These are phyloP conservation scores for Fistulinella prunicolor DNA, from an alignment of 768 basidiomycete species.

Conservation along the genomic window DNA sequence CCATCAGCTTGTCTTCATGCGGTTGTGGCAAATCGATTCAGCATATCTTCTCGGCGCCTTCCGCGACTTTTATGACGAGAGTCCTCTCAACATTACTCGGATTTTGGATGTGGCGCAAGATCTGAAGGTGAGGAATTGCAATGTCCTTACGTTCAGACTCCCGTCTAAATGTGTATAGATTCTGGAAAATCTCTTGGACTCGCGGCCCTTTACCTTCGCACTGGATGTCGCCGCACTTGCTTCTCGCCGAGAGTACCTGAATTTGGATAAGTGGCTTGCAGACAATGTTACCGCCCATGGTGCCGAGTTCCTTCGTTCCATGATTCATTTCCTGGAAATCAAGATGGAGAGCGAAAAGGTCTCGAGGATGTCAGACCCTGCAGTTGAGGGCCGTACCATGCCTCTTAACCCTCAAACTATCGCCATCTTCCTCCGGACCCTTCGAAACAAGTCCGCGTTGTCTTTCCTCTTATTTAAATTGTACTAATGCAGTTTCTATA, in stretches of 20 bases:
- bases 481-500: background rate
- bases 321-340: constrained; percentile 85
- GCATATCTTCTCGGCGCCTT: constrained; percentile 84
- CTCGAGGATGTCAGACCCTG: constrained; percentile 71
- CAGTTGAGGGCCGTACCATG: constrained; percentile 78
- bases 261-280: constrained; percentile 95
- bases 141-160: background rate
- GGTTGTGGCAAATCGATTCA: constrained; percentile 90
- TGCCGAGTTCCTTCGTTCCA: constrained; percentile 79
- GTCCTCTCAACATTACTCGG: constrained; percentile 88
- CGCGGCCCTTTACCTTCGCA: constrained; percentile 84
- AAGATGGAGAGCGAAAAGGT: constrained; percentile 91
- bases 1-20: constrained; percentile 95
- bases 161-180: constrained; percentile 48
- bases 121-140: constrained; percentile 61
- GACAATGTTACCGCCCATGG: constrained; percentile 83
- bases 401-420: constrained; percentile 84
- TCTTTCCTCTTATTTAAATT: background rate
- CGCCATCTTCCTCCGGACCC: constrained; percentile 86
- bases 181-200: constrained; percentile 86
- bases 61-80: constrained; percentile 89
- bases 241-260: constrained; percentile 88
- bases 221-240: constrained; percentile 94
- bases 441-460: constrained; percentile 71
- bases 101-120: constrained; percentile 96